Base-by-base conservation (phyloP, 2,329 filamentous ascomycete species). In the Cadophora malorum region DNA sequence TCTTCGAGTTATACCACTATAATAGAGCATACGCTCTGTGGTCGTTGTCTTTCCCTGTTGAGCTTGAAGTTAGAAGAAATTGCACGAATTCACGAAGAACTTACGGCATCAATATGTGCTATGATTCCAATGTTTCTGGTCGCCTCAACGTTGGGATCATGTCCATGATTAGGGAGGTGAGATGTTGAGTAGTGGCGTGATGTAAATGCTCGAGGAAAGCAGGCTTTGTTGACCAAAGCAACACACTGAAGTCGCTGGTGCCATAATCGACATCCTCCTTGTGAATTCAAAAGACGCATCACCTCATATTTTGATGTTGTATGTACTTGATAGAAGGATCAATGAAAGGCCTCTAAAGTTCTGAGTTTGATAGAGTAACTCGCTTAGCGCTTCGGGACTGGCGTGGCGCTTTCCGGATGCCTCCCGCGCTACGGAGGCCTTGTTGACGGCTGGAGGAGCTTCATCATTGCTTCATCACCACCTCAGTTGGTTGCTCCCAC, bases 111-210 rank as follows among this genome's bases (percentile, higher is more conserved):
- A 72, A 99, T 97, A 79, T 99, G 96, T 68, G 96, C 96, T 79
- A 99, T 97, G 74, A 99, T 98, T 70, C 96, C 96, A 78, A 99
- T 97, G 78, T 99, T 99, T 74, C 95, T 87, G 63, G 94, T 96
- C 74, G 87, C 87, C 49, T 87, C 69, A 55, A 75, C 68, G 53
- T 58, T 65, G 2, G 70, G 69, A 60, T 75, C 72, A 67, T 74
- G 68, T 55, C 70, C 60, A 63, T 66, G 65, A 28, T 64, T 58
- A n/a, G 60, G 47, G 58, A 45, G 60, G 41, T 65, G 64, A 25
- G 69, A 69, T 50, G 74, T 73, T 21, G 67, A 70, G 64, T 68
- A 71, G 56, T 71, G 68, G 56, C 58, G 47, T 55, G 64, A 62
- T n/a, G 64, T 35, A 47, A 62, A 59, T 25, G 66, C 62, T 52